Conservation (phyloP, 768 basidiomycete species). For the Floccularia luteovirens region DNA sequence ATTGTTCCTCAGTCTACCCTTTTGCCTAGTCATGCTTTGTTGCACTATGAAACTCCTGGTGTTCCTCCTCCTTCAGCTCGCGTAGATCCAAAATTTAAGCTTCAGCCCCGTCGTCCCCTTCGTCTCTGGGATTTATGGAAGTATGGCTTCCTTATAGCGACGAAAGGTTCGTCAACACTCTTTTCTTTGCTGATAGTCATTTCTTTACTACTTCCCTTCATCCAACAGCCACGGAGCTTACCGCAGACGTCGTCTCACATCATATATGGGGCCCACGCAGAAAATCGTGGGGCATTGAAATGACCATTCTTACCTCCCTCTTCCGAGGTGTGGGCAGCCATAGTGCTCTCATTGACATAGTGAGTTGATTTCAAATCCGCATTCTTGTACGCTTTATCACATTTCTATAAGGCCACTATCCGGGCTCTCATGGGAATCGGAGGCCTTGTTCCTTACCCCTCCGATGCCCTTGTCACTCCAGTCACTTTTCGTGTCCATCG, state of each 20-base stretch:
- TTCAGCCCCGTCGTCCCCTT: slow-evolving; percentile 43
- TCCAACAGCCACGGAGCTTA: slow-evolving; percentile 34
- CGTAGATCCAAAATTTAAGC: slow-evolving; percentile 60
- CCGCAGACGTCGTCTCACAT: slow-evolving; percentile 68
- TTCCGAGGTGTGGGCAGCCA: slow-evolving; percentile 81
- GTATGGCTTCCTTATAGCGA: slow-evolving; percentile 54
- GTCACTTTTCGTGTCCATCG: slow-evolving; percentile 81
- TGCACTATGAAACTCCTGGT: slow-evolving; percentile 62
- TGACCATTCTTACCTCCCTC: slow-evolving; percentile 83
- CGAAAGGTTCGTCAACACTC: slow-evolving; percentile 45
- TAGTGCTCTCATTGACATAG: slow-evolving; percentile 78
- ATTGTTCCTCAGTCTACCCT: slow-evolving; percentile 5
- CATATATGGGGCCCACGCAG: slow-evolving; percentile 82
- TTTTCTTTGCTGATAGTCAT: background rate
- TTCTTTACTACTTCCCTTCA: slow-evolving; percentile 3
- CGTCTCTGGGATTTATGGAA: slow-evolving; percentile 69
- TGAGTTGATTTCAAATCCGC: slow-evolving; percentile 16
- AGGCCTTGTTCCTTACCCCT: slow-evolving; percentile 79
- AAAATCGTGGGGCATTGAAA: slow-evolving; percentile 90
- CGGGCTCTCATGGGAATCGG: slow-evolving; percentile 67
- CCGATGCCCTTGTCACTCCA: slow-evolving; percentile 91
- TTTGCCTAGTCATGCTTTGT: slow-evolving; percentile 22
- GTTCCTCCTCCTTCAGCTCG: slow-evolving; percentile 68
- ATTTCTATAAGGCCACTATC: slow-evolving; percentile 32
- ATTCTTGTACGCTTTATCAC: slow-evolving; percentile 3